Conservation (phyloP, 2,329 filamentous ascomycete genomes). For the Piedraia hortae region DNA sequence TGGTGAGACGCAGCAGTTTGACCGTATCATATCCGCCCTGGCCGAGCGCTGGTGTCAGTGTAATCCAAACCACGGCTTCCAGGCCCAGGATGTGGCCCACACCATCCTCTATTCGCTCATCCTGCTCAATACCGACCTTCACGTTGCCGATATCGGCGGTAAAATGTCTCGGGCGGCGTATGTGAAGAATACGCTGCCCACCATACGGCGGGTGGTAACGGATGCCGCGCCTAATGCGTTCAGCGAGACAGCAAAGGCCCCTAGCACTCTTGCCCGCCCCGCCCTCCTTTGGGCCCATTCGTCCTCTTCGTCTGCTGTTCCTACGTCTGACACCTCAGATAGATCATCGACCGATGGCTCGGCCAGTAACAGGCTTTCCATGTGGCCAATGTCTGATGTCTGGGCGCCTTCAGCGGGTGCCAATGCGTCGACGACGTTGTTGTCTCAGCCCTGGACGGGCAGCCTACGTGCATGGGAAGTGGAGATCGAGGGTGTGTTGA, state of each 20-base stretch:
- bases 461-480: slow-evolving; percentile 57
- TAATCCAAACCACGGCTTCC: slow-evolving; percentile 83
- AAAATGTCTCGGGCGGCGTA: slow-evolving; percentile 94
- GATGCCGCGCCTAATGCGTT: slow-evolving; percentile 45
- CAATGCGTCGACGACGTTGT: slow-evolving; percentile 32
- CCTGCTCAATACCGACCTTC: slow-evolving; percentile 82
- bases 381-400: slow-evolving; percentile 15
- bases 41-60: slow-evolving; percentile 78
- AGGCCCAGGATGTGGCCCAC: slow-evolving; percentile 75
- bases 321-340: slow-evolving; percentile 1
- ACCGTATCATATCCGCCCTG: slow-evolving; percentile 74
- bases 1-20: slow-evolving; percentile 88
- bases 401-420: slow-evolving; percentile 12
- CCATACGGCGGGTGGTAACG: slow-evolving; percentile 47
- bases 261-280: slow-evolving; percentile 5
- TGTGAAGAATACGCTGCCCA: slow-evolving; percentile 85
- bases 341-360: slow-evolving; percentile 10
- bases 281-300: slow-evolving; percentile 10
- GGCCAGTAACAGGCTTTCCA: slow-evolving; percentile 16
- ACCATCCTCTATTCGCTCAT: slow-evolving; percentile 93
- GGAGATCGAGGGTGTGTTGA: slow-evolving; percentile 72
- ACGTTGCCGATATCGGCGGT: slow-evolving; percentile 78
- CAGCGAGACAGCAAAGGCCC: slow-evolving; percentile 15
- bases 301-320: slow-evolving; percentile 2
- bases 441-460: slow-evolving; percentile 51